phyloP scores from a whole-genome alignment of 148 eudicot species.

The Rhododendron mucronatum region DNA sequence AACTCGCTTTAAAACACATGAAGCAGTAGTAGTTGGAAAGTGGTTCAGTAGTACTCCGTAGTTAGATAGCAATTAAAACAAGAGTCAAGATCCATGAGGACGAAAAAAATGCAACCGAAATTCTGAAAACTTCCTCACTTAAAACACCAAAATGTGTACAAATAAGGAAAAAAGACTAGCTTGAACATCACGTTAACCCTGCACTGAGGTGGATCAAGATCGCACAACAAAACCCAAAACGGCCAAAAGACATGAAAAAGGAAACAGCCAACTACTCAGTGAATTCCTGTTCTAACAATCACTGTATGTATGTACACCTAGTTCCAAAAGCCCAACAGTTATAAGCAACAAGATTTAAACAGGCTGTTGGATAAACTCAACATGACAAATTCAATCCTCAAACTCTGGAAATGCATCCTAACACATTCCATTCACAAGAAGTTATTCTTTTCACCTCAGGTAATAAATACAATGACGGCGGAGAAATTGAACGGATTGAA shows the following conservation, averaged over 20 bases:
- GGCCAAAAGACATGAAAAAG: neutral
- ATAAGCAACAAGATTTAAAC: neutral
- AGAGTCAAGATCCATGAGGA: neutral
- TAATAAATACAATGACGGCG: neutral
- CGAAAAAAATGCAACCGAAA: neutral
- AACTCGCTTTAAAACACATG: neutral
- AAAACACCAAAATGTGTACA: neutral
- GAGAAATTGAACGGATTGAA: neutral
- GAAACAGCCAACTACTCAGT: neutral
- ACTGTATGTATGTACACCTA: neutral
- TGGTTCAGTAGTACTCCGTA: neutral
- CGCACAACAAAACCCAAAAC: neutral
- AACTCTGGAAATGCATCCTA: neutral
- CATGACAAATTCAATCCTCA: neutral
- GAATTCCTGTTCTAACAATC: neutral
- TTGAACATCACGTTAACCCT: neutral
- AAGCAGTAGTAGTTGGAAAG: neutral
- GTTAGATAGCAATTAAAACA: neutral
- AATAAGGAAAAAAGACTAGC: neutral
- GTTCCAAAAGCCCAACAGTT: neutral
- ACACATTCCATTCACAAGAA: neutral
- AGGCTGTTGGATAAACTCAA: slow-evolving; percentile 1
- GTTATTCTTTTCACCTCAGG: neutral
- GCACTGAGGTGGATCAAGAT: neutral
- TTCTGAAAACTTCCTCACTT: neutral